Conservation (phyloP, 2,329 filamentous ascomycete species). For the Fusarium pilosicola region DNA sequence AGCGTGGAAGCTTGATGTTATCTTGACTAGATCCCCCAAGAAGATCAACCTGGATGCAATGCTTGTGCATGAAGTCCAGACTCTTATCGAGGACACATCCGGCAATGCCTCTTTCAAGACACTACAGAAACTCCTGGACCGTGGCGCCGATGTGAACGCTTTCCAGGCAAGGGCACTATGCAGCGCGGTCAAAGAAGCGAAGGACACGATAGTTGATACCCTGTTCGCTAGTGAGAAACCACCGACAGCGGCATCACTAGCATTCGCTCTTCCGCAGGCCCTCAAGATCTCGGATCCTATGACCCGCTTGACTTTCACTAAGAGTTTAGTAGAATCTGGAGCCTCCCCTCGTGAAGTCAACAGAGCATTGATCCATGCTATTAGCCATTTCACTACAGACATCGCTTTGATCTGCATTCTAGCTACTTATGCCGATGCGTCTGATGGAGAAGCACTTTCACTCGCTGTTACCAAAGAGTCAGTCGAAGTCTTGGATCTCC, state of each 20-base stretch:
- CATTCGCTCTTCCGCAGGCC: slow-evolving; percentile 62
- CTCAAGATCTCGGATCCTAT: slow-evolving; percentile 61
- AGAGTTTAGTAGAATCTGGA: slow-evolving; percentile 61
- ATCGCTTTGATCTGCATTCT: slow-evolving; percentile 59
- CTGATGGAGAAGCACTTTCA: slow-evolving; percentile 60
- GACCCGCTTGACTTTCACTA: slow-evolving; percentile 62
- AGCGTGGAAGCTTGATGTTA: slow-evolving; percentile 58
- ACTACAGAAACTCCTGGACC: slow-evolving; percentile 58
- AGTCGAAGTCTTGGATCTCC: slow-evolving; percentile 56
- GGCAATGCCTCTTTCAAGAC: slow-evolving; percentile 55
- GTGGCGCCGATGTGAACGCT: slow-evolving; percentile 65
- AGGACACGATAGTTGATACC: slow-evolving; percentile 58
- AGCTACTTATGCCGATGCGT: slow-evolving; percentile 58
- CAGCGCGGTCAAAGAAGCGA: slow-evolving; percentile 59
- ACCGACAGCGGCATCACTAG: slow-evolving; percentile 57
- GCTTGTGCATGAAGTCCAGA: slow-evolving; percentile 62
- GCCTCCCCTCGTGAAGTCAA: slow-evolving; percentile 60
- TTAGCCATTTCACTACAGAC: slow-evolving; percentile 60
- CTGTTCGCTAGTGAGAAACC: slow-evolving; percentile 53
- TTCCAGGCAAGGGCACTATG: slow-evolving; percentile 63
- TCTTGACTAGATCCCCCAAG: slow-evolving; percentile 56
- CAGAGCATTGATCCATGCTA: slow-evolving; percentile 61
- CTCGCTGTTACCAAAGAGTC: slow-evolving; percentile 58
- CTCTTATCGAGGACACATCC: slow-evolving; percentile 51
- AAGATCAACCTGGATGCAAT: slow-evolving; percentile 57